Base-by-base conservation (phyloP, 305 asterid species). In the Solanum hybrid region DNA sequence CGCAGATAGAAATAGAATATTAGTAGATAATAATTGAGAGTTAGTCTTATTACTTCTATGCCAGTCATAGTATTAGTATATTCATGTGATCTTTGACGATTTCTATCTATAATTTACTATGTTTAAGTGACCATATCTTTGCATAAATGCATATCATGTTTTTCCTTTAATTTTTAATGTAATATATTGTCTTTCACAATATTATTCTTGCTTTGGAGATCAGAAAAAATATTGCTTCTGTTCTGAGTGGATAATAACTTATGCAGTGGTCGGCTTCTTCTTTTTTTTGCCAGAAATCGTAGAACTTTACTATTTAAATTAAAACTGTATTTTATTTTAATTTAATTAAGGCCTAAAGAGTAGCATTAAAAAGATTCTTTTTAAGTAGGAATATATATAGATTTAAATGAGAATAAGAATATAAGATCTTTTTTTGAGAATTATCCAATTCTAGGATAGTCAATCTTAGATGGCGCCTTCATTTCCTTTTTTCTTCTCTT, bases 1-100 rank as follows among this genome's bases (percentile, higher is more conserved):
- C 0, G 2, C 0, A 0, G 0, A 26, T 2, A 71, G 16, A 3
- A 0, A 1, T 11, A 69, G 2, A 71, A 11, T 0, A 0, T 24
- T 69, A 71, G 9, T 11, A 71, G 1, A 56, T 56, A 51, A 51
- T 16, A 56, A 17, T 17, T 20, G 5, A 56, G 24, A 51, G 3
- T 51, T 51, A 31, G 24, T 51, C 51, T 40, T 40, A 3, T 40
- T 40, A 37, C 42, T 37, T 37, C 12, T 37, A 37, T 37, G 42
- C 40, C 3, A 37, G 40, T 37, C 42, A 37, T 42, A 42, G 20
- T 42, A 42, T 42, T 42, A 3, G 14, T 38, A 38, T 38, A 10
- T 38, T 38, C 16, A 42, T 13, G 60, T 42, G 16, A 13, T 42
- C 6, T 38, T 42, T 42, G 60, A 13, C 60, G 5, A 5, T 16